Conservation (phyloP, 345 rosid species). For the Orychophragmus violaceus region DNA sequence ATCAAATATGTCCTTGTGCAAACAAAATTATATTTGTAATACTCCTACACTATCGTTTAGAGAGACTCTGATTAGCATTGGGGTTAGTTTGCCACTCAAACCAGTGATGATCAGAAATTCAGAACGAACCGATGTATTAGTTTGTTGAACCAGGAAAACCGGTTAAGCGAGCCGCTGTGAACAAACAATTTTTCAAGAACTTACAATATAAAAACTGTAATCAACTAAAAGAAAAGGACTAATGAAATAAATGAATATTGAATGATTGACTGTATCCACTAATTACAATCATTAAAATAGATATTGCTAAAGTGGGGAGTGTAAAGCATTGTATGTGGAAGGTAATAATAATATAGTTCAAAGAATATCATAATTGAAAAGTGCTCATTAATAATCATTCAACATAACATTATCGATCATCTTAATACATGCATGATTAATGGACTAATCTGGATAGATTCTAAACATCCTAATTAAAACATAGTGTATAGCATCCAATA, state of each 20-base stretch:
- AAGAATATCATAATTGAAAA: conserved; percentile 21
- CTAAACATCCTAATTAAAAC: not conserved
- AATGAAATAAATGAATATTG: not conserved
- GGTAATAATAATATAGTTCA: conserved; percentile 14
- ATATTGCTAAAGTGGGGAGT: not conserved
- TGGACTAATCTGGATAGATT: not conserved
- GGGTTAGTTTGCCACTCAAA: not conserved
- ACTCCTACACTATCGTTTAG: not conserved
- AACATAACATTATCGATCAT: not conserved
- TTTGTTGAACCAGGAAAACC: conserved; percentile 1
- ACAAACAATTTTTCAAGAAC: not conserved
- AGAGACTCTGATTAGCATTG: not conserved
- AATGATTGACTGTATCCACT: conserved; percentile 21
- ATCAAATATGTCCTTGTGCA: not conserved
- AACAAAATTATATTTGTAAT: not conserved
- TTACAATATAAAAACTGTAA: not conserved
- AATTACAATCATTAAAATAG: not conserved
- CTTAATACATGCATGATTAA: conserved; percentile 12
- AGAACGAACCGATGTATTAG: not conserved
- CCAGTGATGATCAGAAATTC: not conserved
- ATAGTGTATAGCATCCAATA: not conserved
- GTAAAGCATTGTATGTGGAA: conserved; percentile 5
- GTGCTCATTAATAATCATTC: conserved; percentile 9
- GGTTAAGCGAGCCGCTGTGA: not conserved
- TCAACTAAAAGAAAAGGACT: not conserved